A percentile compares a stretch with the other conserved stretches of the same genome.
Evolutionary conservation across 2,329 filamentous ascomycete genomes (phyloP).

Genomic region (Penicillium rolfsii): DNA sequence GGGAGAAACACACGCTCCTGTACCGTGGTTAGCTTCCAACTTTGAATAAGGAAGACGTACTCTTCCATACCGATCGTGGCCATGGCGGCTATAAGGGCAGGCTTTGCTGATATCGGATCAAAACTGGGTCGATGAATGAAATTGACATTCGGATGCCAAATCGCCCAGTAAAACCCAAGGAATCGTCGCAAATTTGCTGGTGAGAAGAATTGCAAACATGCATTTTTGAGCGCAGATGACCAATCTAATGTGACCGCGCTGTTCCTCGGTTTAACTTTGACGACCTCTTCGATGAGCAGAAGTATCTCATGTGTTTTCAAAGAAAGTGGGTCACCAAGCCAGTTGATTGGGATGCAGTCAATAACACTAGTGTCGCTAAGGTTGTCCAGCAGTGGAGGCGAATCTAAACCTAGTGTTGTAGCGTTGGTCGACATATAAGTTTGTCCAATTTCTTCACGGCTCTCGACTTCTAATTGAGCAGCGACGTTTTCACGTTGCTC

Average conservation of each 20-base stretch:
- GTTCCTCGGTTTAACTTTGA: conserved; percentile 41
- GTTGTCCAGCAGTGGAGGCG: conserved; percentile 10
- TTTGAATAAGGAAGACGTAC: not conserved
- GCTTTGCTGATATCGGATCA: conserved; percentile 34
- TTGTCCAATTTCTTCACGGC: not conserved
- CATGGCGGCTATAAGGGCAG: conserved; percentile 42
- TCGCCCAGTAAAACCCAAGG: conserved; percentile 41
- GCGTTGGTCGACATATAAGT: not conserved
- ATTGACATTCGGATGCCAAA: conserved; percentile 46
- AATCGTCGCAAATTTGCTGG: conserved; percentile 35
- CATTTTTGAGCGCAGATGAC: conserved; percentile 37
- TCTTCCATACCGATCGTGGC: conserved; percentile 35
- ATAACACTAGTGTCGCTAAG: conserved; percentile 7
- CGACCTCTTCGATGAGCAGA: conserved; percentile 39
- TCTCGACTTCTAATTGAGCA: conserved; percentile 12
- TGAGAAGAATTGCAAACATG: conserved; percentile 30
- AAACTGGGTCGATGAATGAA: conserved; percentile 44
- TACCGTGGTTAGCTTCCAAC: conserved; percentile 14
- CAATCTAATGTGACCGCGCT: conserved; percentile 40
- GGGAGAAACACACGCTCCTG: conserved; percentile 35
- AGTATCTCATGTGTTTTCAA: conserved; percentile 44
- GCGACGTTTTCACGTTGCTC: conserved; percentile 34
- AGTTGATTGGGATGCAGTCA: conserved; percentile 18
- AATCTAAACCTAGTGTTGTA: conserved; percentile 2
- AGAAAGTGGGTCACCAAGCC: conserved; percentile 39